Conservation (phyloP, 2,329 filamentous ascomycete species). For the Emmonsiellopsis sp. region DNA sequence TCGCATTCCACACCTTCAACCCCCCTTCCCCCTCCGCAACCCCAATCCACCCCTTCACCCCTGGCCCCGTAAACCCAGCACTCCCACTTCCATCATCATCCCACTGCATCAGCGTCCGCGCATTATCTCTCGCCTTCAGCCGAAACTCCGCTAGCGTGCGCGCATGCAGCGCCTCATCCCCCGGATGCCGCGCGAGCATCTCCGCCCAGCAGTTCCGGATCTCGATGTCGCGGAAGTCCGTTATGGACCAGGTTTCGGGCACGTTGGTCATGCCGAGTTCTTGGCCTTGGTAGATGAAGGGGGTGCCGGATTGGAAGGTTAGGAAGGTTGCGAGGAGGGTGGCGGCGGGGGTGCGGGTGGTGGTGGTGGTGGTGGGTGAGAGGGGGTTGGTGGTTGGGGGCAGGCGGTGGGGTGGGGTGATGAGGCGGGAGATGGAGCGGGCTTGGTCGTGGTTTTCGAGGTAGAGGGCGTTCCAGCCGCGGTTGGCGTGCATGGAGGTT, state of each 20-base stretch:
- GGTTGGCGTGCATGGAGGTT: conserved; percentile 47
- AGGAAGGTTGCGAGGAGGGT: conserved; percentile 54
- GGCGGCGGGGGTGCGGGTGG: conserved; percentile 40
- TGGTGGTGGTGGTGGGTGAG: conserved; percentile 11
- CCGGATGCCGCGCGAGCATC: conserved; percentile 21
- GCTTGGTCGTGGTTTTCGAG: conserved; percentile 59
- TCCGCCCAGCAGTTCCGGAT: conserved; percentile 47
- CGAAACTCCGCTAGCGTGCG: conserved; percentile 26
- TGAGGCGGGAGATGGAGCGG: conserved; percentile 49
- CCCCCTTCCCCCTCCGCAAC: conserved; percentile 45
- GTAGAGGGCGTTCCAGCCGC: conserved; percentile 57
- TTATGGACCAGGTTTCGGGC: conserved; percentile 49
- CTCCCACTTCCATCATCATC: conserved; percentile 39
- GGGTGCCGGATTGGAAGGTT: conserved; percentile 49
- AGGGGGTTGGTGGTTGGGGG: neutral
- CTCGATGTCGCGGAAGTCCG: conserved; percentile 61
- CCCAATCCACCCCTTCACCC: conserved; percentile 57
- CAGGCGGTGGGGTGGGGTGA: conserved; percentile 15
- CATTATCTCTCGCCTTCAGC: conserved; percentile 52
- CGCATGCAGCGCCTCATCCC: conserved; percentile 20
- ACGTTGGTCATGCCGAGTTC: conserved; percentile 60
- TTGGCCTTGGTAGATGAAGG: conserved; percentile 62
- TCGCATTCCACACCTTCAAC: conserved; percentile 54
- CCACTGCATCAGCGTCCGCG: conserved; percentile 65
- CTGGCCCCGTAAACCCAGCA: conserved; percentile 51